Percentiles rank a stretch among this genome's conserved stretches.
These are phyloP conservation scores for Aureobasidium vineae DNA, from an alignment of 2,329 filamentous ascomycete genomes.

Conservation along the genomic window DNA sequence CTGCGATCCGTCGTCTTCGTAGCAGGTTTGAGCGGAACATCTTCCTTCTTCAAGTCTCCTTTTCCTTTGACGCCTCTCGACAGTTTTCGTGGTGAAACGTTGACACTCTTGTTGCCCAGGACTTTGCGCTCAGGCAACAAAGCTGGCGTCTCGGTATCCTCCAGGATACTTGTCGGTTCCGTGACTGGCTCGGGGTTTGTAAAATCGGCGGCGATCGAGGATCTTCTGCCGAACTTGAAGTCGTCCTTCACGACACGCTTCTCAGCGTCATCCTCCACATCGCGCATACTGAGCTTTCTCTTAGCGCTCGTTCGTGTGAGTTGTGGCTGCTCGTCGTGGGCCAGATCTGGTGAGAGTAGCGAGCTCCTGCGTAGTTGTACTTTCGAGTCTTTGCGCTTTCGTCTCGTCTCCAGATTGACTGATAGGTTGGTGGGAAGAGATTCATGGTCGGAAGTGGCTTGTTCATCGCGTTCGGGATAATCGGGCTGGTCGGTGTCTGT, in stretches of 20 bases:
- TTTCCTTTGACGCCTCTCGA: conserved; percentile 24
- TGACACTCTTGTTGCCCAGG: conserved; percentile 45
- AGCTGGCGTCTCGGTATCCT: background rate
- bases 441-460: conserved; percentile 36
- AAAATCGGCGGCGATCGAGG: conserved; percentile 20
- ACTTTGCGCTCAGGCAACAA: conserved; percentile 40
- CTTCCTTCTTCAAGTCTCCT: conserved; percentile 29
- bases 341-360: conserved; percentile 42
- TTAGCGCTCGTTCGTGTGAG: conserved; percentile 52
- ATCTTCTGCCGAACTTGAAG: conserved; percentile 49
- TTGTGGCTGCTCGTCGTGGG: conserved; percentile 36
- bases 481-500: background rate
- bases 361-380: conserved; percentile 44
- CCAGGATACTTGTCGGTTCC: background rate
- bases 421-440: conserved; percentile 43
- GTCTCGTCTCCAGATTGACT: conserved; percentile 53
- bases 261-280: conserved; percentile 46
- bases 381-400: conserved; percentile 53
- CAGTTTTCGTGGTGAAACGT: conserved; percentile 39
- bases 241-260: conserved; percentile 40
- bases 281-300: conserved; percentile 56
- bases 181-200: background rate
- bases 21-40: conserved; percentile 23
- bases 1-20: conserved; percentile 25
- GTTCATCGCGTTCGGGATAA: conserved; percentile 21